Percentiles rank a stretch among this genome's conserved stretches.
phyloP scores from a whole-genome alignment of 306 rosid species.

The Dalbergia cochinchinensis region DNA sequence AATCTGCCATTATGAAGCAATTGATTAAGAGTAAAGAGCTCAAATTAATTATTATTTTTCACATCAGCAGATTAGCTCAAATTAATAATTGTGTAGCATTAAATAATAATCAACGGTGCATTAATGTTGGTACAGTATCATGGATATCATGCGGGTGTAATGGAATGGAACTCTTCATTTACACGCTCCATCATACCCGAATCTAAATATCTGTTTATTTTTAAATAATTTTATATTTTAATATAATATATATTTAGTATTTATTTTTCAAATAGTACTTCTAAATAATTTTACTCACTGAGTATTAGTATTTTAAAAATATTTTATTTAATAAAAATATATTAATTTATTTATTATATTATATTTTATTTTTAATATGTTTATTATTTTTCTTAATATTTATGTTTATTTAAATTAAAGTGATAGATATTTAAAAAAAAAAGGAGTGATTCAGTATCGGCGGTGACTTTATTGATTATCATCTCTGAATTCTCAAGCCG shows the following conservation, averaged over 20 bases:
- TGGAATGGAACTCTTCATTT: constrained; percentile 17
- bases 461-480: constrained; percentile 14
- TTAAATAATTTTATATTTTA: too few species aligned
- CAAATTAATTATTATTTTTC: constrained; percentile 4
- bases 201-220: background rate
- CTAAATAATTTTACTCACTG: too few species aligned
- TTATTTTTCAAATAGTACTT: too few species aligned
- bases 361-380: too few species aligned
- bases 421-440: too few species aligned
- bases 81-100: background rate
- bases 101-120: background rate
- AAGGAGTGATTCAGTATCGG: background rate
- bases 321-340: too few species aligned
- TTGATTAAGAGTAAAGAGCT: constrained; percentile 5
- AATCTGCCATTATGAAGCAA: background rate
- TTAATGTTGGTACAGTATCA: constrained; percentile 36
- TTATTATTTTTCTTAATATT: too few species aligned
- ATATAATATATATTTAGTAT: too few species aligned
- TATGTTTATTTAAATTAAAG: too few species aligned
- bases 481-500: background rate
- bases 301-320: too few species aligned
- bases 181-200: background rate
- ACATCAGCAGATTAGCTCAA: background rate
- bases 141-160: constrained; percentile 21
- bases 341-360: too few species aligned